These are phyloP conservation scores for Cystobasidium tubakii DNA, from an alignment of 768 basidiomycete species.

Conservation along the genomic window DNA sequence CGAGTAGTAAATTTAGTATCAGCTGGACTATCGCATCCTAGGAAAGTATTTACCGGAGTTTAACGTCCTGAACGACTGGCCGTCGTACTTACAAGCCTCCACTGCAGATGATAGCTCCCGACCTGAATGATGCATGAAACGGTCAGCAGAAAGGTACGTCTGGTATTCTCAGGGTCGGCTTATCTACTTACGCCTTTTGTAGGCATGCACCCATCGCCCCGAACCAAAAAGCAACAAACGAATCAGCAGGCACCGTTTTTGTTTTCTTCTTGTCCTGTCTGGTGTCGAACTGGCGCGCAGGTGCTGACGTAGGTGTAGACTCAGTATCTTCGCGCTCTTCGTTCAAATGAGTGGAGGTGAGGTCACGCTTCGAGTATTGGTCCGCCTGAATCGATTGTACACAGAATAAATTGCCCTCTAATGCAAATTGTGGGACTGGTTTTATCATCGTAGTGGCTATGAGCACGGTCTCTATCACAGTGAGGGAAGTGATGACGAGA, in stretches of 20 bases:
- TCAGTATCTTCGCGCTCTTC: background rate
- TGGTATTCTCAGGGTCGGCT: too few relatives aligned
- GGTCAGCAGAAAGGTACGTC: too few relatives aligned
- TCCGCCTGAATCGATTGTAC: constrained; percentile 8
- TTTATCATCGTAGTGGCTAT: background rate
- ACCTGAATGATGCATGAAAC: too few relatives aligned
- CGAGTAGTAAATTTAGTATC: background rate
- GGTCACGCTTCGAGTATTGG: background rate
- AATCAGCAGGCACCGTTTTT: background rate
- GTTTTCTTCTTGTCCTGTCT: background rate
- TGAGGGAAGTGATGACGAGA: background rate
- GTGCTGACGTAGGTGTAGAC: too few relatives aligned
- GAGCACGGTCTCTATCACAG: background rate
- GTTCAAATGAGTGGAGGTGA: background rate
- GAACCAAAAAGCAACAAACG: constrained; percentile 18
- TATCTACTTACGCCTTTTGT: constrained; percentile 14
- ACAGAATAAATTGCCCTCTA: background rate
- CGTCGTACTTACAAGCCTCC: background rate
- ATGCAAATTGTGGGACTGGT: constrained; percentile 18
- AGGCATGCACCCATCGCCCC: constrained; percentile 8
- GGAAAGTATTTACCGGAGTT: background rate
- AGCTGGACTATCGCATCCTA: too few relatives aligned
- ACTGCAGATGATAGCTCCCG: constrained; percentile 5
- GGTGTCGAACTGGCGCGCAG: too few relatives aligned
- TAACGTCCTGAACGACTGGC: background rate